Percentiles rank a stretch among this genome's conserved stretches.
Evolutionary conservation across 371 early-diverging fungal species (phyloP).

Genomic region (Apophysomyces variabilis): DNA sequence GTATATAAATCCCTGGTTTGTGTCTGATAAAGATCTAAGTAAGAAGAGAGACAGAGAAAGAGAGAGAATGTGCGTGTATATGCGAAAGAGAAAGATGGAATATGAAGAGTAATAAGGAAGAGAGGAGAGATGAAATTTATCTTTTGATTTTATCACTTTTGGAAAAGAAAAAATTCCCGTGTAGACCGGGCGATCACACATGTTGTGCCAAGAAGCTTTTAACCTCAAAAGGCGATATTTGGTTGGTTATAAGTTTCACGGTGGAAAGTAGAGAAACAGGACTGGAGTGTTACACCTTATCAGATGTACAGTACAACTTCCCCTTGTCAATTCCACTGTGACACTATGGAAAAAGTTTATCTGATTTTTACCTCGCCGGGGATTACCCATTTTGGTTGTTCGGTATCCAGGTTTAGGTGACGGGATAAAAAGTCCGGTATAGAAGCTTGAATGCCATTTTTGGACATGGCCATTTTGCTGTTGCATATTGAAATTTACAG

Average conservation of each 20-base stretch:
- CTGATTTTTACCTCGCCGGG: neutral
- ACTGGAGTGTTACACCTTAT: conserved; percentile 9
- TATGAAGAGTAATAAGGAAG: neutral
- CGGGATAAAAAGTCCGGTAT: no score
- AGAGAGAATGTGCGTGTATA: no score
- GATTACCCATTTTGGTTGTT: no score
- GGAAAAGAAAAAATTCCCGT: neutral
- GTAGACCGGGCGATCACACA: conserved; percentile 3
- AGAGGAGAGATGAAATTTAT: neutral
- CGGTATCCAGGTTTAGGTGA: no score
- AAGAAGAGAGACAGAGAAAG: no score
- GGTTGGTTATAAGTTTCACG: neutral
- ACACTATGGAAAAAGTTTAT: neutral
- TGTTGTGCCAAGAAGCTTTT: neutral
- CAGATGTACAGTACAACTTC: neutral
- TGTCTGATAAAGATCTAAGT: neutral
- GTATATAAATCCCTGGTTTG: neutral
- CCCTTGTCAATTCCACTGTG: neutral
- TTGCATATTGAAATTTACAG: no score
- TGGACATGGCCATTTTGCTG: no score
- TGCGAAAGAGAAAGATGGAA: neutral
- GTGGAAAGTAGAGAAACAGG: neutral
- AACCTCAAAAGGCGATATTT: neutral
- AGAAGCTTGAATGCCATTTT: no score
- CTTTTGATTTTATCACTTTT: conserved; percentile 1